These are phyloP conservation scores for Tolypocladium guangdongense DNA, from an alignment of 2,329 filamentous ascomycete genomes.

Conservation along the genomic window DNA sequence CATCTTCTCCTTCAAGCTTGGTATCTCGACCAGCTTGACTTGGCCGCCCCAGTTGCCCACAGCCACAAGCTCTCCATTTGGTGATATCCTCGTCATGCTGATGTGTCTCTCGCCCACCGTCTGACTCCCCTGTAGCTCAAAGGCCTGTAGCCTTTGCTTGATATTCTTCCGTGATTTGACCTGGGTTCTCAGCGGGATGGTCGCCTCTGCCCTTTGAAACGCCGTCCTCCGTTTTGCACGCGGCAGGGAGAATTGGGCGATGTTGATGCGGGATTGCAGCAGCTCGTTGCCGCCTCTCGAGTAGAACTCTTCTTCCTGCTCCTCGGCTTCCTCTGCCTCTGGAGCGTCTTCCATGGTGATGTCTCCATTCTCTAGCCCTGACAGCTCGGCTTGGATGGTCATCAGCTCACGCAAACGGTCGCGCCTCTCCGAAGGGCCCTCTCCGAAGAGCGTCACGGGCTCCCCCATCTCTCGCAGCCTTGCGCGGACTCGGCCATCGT, in stretches of 20 bases:
- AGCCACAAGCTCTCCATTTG: constrained; percentile 71
- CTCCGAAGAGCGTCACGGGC: constrained; percentile 88
- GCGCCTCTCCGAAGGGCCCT: constrained; percentile 74
- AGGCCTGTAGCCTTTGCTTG: constrained; percentile 70
- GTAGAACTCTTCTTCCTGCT: constrained; percentile 90
- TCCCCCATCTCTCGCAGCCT: constrained; percentile 80
- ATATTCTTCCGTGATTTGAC: constrained; percentile 85
- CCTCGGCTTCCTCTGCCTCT: constrained; percentile 52
- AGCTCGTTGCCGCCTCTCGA: constrained; percentile 69
- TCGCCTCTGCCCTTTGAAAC: constrained; percentile 69
- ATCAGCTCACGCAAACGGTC: constrained; percentile 78
- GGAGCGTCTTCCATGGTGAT: constrained; percentile 49
- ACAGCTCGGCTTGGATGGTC: constrained; percentile 58
- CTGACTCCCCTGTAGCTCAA: constrained; percentile 89
- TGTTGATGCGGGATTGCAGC: constrained; percentile 63
- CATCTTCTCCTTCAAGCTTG: constrained; percentile 66
- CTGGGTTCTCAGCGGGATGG: constrained; percentile 77
- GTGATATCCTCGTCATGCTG: constrained; percentile 84
- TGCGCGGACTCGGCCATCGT: constrained; percentile 75
- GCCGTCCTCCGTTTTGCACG: constrained; percentile 66
- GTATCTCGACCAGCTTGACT: constrained; percentile 76
- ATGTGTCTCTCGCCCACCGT: constrained; percentile 84
- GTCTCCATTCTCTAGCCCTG: constrained; percentile 44
- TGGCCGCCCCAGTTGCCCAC: constrained; percentile 90
- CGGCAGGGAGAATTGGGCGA: constrained; percentile 76